These are phyloP conservation scores for Zygoascus meyerae DNA, from an alignment of 1,139 yeast species.

Conservation along the genomic window DNA sequence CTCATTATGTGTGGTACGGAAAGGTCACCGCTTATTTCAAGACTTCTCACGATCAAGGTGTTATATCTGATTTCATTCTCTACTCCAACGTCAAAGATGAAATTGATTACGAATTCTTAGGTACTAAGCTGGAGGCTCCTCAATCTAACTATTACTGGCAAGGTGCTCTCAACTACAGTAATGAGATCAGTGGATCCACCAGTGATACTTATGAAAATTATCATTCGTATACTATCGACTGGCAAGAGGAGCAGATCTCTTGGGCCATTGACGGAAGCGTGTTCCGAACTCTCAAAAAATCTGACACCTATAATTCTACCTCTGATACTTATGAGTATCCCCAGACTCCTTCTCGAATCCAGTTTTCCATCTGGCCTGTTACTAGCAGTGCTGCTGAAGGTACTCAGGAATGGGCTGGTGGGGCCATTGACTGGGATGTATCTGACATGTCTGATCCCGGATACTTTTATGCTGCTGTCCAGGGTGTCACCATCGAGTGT, in stretches of 20 bases:
- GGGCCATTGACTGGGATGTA: conserved; percentile 75
- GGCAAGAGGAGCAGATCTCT: conserved; percentile 65
- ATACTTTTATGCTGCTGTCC: conserved; percentile 64
- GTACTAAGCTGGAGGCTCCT: conserved; percentile 56
- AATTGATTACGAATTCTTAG: conserved; percentile 82
- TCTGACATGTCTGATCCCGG: conserved; percentile 67
- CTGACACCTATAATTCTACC: conserved; percentile 66
- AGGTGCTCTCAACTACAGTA: conserved; percentile 64
- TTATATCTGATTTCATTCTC: conserved; percentile 75
- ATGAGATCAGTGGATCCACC: conserved; percentile 45
- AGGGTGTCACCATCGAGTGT: conserved; percentile 56
- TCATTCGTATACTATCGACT: conserved; percentile 76
- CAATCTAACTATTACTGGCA: conserved; percentile 77
- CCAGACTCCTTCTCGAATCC: conserved; percentile 84
- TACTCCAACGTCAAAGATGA: conserved; percentile 87
- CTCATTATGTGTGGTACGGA: conserved; percentile 84
- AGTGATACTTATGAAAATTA: conserved; percentile 56
- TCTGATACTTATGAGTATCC: conserved; percentile 59
- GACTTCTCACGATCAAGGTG: conserved; percentile 74
- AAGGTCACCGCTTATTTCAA: conserved; percentile 63
- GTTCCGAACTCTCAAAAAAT: conserved; percentile 62
- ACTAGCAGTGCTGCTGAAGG: conserved; percentile 65
- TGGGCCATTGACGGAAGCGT: conserved; percentile 72
- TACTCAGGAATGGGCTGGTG: conserved; percentile 94
- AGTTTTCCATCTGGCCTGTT: conserved; percentile 90